These are phyloP conservation scores for Pterocarpus macrocarpus DNA, from an alignment of 306 rosid genomes.

Conservation along the genomic window DNA sequence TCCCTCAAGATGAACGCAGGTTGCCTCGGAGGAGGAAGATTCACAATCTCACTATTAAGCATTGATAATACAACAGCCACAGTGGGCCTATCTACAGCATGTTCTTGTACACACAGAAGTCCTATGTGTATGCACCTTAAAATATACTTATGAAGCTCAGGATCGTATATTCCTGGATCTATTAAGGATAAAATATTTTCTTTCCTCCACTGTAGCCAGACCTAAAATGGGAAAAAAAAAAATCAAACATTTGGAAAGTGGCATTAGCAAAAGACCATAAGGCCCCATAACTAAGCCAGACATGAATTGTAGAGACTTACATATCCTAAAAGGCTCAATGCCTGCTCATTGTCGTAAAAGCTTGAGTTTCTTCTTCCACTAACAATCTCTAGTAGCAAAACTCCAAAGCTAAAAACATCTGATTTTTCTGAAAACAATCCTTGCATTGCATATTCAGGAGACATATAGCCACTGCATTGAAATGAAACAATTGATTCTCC, in stretches of 20 bases:
- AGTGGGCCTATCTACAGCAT: slow-evolving; percentile 33
- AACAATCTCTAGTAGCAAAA: too few species aligned
- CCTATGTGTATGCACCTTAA: slow-evolving; percentile 48
- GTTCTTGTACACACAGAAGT: slow-evolving; percentile 53
- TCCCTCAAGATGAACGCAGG: slow-evolving; percentile 42
- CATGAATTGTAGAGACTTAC: slow-evolving; percentile 25
- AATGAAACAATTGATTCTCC: neutral
- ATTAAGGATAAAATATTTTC: slow-evolving; percentile 18
- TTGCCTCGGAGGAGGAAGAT: too few species aligned
- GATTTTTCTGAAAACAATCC: too few species aligned
- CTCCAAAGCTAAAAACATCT: too few species aligned
- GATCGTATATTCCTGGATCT: slow-evolving; percentile 25
- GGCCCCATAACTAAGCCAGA: neutral
- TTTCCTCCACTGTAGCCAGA: slow-evolving; percentile 46
- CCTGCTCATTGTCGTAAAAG: slow-evolving; percentile 4
- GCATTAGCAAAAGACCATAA: neutral
- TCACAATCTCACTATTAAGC: too few species aligned
- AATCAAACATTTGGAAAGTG: neutral
- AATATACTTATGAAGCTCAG: neutral
- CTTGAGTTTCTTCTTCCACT: slow-evolving; percentile 26
- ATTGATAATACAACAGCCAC: slow-evolving; percentile 23
- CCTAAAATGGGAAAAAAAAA: slow-evolving; percentile 25
- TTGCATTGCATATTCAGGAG: too few species aligned
- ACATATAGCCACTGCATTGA: neutral
- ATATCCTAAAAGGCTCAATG: slow-evolving; percentile 38